phyloP scores from a whole-genome alignment of 495 filamentous ascomycete species.

The Jackrogersella multiformis region DNA sequence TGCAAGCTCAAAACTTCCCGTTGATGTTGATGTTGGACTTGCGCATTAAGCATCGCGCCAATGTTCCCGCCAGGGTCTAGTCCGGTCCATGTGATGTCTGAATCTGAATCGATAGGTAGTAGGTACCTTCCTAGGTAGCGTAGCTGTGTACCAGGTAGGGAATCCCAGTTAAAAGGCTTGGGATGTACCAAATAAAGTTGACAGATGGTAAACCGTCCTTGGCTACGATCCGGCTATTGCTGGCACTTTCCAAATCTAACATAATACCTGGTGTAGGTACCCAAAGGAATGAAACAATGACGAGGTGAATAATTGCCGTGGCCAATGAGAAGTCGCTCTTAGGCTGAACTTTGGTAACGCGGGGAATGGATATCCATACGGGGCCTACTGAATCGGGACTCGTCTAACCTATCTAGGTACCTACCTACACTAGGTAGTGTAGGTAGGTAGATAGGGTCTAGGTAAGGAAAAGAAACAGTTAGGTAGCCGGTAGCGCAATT shows the following conservation, averaged over 20 bases:
- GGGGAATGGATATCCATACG: constrained; percentile 23
- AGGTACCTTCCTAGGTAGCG: too few relatives aligned
- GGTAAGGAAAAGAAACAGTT: too few relatives aligned
- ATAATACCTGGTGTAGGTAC: too few relatives aligned
- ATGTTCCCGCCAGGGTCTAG: constrained; percentile 1
- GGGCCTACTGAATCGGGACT: constrained; percentile 18
- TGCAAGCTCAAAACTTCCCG: constrained; percentile 3
- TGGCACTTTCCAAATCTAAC: constrained; percentile 13
- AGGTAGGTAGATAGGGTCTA: too few relatives aligned
- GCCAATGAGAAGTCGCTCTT: constrained; percentile 25
- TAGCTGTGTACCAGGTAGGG: too few relatives aligned
- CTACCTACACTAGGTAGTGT: too few relatives aligned
- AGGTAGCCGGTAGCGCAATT: neutral
- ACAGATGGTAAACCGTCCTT: constrained; percentile 11
- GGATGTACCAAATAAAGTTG: constrained; percentile 10
- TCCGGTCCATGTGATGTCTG: constrained; percentile 21
- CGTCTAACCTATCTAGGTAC: neutral
- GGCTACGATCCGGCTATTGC: constrained; percentile 23
- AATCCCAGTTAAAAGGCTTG: too few relatives aligned
- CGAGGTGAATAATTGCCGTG: constrained; percentile 12
- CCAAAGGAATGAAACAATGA: constrained; percentile 31
- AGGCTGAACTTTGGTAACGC: constrained; percentile 25
- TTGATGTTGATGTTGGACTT: constrained; percentile 14
- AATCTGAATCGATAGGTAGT: constrained; percentile 1
- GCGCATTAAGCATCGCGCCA: constrained; percentile 32